phyloP scores from a whole-genome alignment of 2,329 filamentous ascomycete species.

The Colletotrichum sp. region DNA sequence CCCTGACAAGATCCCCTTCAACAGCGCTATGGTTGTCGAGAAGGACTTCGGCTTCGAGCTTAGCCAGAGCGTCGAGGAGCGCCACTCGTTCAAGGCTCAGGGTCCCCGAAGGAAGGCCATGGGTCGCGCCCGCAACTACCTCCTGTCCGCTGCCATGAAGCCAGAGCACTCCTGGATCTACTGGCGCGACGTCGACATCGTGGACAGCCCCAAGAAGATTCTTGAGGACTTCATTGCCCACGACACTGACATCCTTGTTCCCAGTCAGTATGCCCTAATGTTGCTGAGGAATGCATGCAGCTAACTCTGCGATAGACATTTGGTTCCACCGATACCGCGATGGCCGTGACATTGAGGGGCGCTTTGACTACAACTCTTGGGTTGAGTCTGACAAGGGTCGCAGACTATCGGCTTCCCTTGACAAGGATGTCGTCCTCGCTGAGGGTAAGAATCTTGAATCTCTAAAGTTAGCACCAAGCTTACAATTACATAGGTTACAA shows the following conservation, averaged over 20 bases:
- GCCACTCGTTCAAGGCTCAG: slow-evolving; percentile 87
- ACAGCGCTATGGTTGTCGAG: slow-evolving; percentile 82
- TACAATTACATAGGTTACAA: slow-evolving; percentile 74
- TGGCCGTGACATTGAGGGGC: slow-evolving; percentile 86
- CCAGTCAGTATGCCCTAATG: slow-evolving; percentile 68
- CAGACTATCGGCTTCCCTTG: slow-evolving; percentile 73
- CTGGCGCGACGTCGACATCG: slow-evolving; percentile 97
- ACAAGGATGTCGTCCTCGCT: slow-evolving; percentile 83
- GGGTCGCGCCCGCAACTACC: slow-evolving; percentile 89
- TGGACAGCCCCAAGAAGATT: slow-evolving; percentile 85
- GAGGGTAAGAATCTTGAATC: slow-evolving; percentile 67
- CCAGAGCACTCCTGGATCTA: slow-evolving; percentile 98
- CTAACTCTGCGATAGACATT: slow-evolving; percentile 66
- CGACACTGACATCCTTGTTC: slow-evolving; percentile 90
- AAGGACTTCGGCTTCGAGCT: slow-evolving; percentile 85
- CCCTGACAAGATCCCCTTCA: slow-evolving; percentile 81
- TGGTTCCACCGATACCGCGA: slow-evolving; percentile 95
- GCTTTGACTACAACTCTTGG: slow-evolving; percentile 99
- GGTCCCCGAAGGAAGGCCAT: slow-evolving; percentile 89
- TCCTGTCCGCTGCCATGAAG: slow-evolving; percentile 83
- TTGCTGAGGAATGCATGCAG: slow-evolving; percentile 4
- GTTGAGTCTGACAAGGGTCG: slow-evolving; percentile 87
- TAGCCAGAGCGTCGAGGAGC: slow-evolving; percentile 81
- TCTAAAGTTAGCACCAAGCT: not conserved
- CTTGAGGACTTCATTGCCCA: slow-evolving; percentile 96